Evolutionary conservation across 2,329 filamentous ascomycete species (phyloP), one percentile per base, ranked within the genome.

Genomic region (Fusarium sp.): DNA sequence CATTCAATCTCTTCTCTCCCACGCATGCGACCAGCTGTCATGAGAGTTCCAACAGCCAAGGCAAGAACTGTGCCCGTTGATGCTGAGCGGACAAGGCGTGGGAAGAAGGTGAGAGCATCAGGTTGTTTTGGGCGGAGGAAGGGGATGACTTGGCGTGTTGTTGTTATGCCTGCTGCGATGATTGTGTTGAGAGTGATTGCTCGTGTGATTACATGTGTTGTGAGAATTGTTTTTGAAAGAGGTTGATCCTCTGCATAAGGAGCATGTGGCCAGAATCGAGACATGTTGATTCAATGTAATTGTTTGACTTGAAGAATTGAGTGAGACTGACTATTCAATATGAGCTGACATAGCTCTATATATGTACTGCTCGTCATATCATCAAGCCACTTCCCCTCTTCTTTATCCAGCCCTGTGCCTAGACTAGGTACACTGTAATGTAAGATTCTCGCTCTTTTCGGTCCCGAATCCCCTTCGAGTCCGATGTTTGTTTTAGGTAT

Each of bases 191-290:
- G 76, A 59, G 86, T 85, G 63, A 89, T 78, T 63, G 82, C 85
- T 41, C 88, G 86, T 48, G 85, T 85, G 48, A 89, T 80, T 68
- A 89, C 86, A 78, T 92, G 89, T 1, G 83, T 81, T 59, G 83
- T 83, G 64, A 92, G 86, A 71, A 91, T 87, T 6, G 84, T 81
- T 64, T 80, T 80, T 10, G 84, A 74, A 63, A 84, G 79, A 32
- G 85, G 84, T 70, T 92, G 89, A 75, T 91, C 89, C 79, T 92
- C 89, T 30, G 88, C 88, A 76, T 88, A 88, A 53, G 82, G 66
- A 7, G 87, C 60, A 73, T 88, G 87, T 8, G 87, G 86, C 76
- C 82, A 84, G 75, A 85, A 83, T 60, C 84, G 84, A 6, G 86
- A 87, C 87, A 89, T 88, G 53, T 78, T 49, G 14, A 32, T 53